Evolutionary conservation across 192 early-diverging fungal genomes (phyloP).

Genomic region (Backusella sp.): DNA sequence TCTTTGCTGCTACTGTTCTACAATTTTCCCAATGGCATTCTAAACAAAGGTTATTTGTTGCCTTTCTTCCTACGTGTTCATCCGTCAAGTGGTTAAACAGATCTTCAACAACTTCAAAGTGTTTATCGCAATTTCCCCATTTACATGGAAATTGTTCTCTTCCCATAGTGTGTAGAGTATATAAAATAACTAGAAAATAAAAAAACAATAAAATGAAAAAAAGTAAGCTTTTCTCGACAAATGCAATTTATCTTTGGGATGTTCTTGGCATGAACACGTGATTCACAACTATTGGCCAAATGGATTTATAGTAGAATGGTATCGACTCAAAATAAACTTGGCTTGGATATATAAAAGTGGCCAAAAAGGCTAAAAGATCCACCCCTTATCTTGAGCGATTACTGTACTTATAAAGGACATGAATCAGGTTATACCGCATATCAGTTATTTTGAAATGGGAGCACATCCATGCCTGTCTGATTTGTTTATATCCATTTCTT

Average conservation of each 20-base stretch:
- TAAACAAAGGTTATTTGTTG: conserved; percentile 83
- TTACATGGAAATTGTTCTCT: conserved; percentile 11
- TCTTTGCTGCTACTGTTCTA: conserved; percentile 40
- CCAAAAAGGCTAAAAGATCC: no score
- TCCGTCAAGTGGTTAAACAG: conserved; percentile 55
- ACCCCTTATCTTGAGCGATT: no score
- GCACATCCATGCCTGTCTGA: no score
- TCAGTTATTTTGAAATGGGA: not conserved
- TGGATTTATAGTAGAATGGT: no score
- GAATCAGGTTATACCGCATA: no score
- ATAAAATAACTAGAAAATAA: not conserved
- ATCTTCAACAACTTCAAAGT: conserved; percentile 23
- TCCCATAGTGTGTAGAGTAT: not conserved
- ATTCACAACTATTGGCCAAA: not conserved
- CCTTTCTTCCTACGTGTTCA: conserved; percentile 87
- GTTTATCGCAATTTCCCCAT: conserved; percentile 13
- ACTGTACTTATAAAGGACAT: no score
- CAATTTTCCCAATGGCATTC: conserved; percentile 87
- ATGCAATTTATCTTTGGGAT: not conserved
- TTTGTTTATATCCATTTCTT: no score
- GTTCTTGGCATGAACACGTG: not conserved
- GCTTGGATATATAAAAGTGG: no score
- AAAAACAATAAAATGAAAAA: not conserved
- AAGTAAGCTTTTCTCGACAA: not conserved
- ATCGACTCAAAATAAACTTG: no score